Evolutionary conservation across 768 basidiomycete species (phyloP), one percentile per base, ranked within the genome.

Genomic region (Chalciporus piperatus): DNA sequence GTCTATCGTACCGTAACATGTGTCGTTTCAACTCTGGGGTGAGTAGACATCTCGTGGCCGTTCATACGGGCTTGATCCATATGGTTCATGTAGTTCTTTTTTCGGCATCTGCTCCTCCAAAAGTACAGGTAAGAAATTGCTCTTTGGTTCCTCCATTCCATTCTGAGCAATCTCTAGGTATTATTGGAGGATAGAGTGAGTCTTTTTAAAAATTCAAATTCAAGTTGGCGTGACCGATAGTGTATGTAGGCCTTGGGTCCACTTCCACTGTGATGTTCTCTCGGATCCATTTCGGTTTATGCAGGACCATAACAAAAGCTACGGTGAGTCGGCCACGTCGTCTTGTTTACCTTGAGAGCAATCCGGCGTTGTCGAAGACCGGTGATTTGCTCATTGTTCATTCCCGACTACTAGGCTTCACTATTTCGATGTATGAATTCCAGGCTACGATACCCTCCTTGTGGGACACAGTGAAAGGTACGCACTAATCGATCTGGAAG

Each of bases 11-110:
- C 57, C 76, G 85, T 16, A 85, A 87, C 56, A 87, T 89, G 87
- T 89, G 87, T 67, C 74, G 87, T 17, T 89, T 79, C 71, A 85
- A 87, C 62, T 85, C 83, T 2, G 85, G 83, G 1, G 82, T 85
- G 55, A 60, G 79, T 71, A 3, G 35, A 19, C 20, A 10, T 22
- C 9, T 6, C 25, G 11, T 10, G 19, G 41, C 35, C 4, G 13
- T 32, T 19, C 10, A 20, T 16, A 33, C 37, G n/a, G 43, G 14
- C 12, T 22, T 28, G 41, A 44, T 47, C 46, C 23, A 50, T 39
- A 35, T 50, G 38, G 16, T 35, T 22, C 10, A 9, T 23, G 1
- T 45, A 81, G 74, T 81, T 77, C 72, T 84, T 85, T 70, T 85
- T 75, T 25, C 57, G 65, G 40, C 66, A 67, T 41, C 8, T 55